Conservation (phyloP, 2,329 filamentous ascomycete species). For the Cordyceps fumosorosea region DNA sequence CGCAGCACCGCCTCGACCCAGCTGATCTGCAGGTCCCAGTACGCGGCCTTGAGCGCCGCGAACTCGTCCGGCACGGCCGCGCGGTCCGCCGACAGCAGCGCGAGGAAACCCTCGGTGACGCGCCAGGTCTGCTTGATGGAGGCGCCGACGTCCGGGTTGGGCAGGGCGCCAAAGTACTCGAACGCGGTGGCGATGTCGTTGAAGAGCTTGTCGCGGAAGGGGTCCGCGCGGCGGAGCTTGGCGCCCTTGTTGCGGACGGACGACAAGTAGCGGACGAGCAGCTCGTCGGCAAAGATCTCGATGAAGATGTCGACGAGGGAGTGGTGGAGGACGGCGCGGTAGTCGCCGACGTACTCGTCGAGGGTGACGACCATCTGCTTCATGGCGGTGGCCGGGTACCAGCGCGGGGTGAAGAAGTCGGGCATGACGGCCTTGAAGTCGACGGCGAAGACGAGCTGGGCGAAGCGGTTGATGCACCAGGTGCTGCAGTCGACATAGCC, state of each 20-base stretch:
- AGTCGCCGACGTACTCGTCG: slow-evolving; percentile 89
- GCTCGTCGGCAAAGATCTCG: slow-evolving; percentile 86
- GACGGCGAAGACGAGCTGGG: slow-evolving; percentile 77
- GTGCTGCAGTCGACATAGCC: slow-evolving; percentile 94
- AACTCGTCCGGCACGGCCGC: slow-evolving; percentile 70
- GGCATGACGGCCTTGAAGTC: slow-evolving; percentile 80
- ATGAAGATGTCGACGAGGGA: slow-evolving; percentile 86
- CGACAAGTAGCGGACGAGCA: slow-evolving; percentile 78
- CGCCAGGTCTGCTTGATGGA: slow-evolving; percentile 89
- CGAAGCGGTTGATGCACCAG: slow-evolving; percentile 84
- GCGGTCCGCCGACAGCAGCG: slow-evolving; percentile 71
- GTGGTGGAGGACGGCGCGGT: slow-evolving; percentile 75
- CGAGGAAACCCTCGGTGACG: slow-evolving; percentile 77
- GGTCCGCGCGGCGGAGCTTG: slow-evolving; percentile 80
- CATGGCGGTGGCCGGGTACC: slow-evolving; percentile 84
- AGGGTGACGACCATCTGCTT: slow-evolving; percentile 92
- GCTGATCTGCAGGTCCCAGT: slow-evolving; percentile 89
- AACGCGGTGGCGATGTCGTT: slow-evolving; percentile 89
- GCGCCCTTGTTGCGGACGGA: slow-evolving; percentile 83
- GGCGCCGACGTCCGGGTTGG: slow-evolving; percentile 56
- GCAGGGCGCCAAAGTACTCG: slow-evolving; percentile 72
- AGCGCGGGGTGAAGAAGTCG: slow-evolving; percentile 84
- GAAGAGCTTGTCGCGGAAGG: slow-evolving; percentile 87
- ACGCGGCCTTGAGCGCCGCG: slow-evolving; percentile 72
- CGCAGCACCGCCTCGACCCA: slow-evolving; percentile 94